These are phyloP conservation scores for Prunus mira DNA, from an alignment of 306 rosid species.

Conservation along the genomic window DNA sequence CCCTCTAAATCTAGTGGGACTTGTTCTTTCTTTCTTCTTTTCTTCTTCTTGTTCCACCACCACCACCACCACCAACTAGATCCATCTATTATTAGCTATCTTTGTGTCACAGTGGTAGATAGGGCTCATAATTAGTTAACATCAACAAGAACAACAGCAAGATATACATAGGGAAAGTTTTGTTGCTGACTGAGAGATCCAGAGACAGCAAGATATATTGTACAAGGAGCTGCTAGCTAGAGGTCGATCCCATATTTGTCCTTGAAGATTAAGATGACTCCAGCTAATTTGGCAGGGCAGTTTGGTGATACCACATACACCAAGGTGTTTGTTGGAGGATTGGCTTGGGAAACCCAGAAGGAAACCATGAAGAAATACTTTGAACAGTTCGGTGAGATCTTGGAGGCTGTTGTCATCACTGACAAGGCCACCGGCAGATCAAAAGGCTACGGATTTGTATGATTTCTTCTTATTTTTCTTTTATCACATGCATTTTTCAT, in stretches of 20 bases:
- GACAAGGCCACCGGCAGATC: conserved; percentile 98
- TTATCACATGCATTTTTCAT: background rate
- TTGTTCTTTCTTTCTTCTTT: conserved; percentile 10
- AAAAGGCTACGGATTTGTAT: conserved; percentile 97
- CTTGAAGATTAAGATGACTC: conserved; percentile 45
- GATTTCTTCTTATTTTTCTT: background rate
- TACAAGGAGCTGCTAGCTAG: no score
- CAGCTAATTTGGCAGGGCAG: conserved; percentile 68
- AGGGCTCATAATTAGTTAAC: no score
- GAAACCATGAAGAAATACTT: conserved; percentile 96
- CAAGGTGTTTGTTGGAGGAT: conserved; percentile 93
- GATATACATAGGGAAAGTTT: no score
- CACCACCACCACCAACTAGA: background rate
- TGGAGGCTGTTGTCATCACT: conserved; percentile 99
- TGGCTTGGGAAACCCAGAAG: conserved; percentile 99
- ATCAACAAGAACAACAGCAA: no score
- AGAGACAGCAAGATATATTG: no score
- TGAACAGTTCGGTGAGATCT: conserved; percentile 96
- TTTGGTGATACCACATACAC: conserved; percentile 98
- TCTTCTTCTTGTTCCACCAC: background rate
- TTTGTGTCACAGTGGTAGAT: no score
- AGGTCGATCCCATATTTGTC: no score
- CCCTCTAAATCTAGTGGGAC: conserved; percentile 36
- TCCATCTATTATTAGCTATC: background rate
- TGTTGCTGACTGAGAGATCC: no score